These are phyloP conservation scores for Diaporthe nobilis DNA, from an alignment of 2,329 filamentous ascomycete genomes.

Conservation along the genomic window DNA sequence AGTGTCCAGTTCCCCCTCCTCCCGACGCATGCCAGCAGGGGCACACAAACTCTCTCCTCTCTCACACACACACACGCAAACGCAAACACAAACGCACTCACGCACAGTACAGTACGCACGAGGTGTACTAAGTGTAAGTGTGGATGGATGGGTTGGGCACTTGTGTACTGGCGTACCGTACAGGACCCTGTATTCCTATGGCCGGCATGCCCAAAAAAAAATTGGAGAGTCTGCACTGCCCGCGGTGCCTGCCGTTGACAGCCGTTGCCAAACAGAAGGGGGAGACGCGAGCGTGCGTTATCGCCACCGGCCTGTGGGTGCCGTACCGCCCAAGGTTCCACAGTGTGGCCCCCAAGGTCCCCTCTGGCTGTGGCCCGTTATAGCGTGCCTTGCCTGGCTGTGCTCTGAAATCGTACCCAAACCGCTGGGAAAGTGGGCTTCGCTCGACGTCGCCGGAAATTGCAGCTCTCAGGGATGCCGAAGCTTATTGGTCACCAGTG, in stretches of 20 bases:
- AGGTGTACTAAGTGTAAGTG: not conserved
- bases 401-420: conserved; percentile 12
- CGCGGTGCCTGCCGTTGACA: conserved; percentile 18
- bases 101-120: conserved; percentile 7
- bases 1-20: not conserved
- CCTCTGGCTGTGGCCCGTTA: not conserved
- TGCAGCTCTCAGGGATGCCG: conserved; percentile 26
- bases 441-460: conserved; percentile 27
- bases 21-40: not conserved
- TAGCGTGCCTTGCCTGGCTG: not conserved
- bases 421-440: conserved; percentile 27
- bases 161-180: conserved; percentile 4
- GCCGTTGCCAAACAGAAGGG: conserved; percentile 33
- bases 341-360: conserved; percentile 11
- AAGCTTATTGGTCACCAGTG: conserved; percentile 15
- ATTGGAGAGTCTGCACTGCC: conserved; percentile 29
- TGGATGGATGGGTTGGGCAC: not conserved
- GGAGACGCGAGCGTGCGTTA: not conserved
- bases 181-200: conserved; percentile 24
- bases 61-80: not conserved
- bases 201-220: conserved; percentile 39
- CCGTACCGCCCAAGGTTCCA: conserved; percentile 6
- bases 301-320: conserved; percentile 25
- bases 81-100: not conserved
- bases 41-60: not conserved